Conservation (phyloP, 2,329 filamentous ascomycete genomes). For the Aspergillus alliaceus region DNA sequence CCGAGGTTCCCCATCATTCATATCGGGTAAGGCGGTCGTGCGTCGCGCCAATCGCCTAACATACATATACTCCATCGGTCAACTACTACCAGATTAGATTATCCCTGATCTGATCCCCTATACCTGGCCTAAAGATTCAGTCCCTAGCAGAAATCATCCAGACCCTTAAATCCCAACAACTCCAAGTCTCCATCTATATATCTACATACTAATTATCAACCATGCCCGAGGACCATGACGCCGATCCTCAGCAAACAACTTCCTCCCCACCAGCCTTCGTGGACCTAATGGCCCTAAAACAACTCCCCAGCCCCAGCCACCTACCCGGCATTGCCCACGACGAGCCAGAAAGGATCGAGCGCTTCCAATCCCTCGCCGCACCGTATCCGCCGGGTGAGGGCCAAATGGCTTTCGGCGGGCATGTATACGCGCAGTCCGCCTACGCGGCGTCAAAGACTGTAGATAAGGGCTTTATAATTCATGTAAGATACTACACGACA, state of each 20-base stretch:
- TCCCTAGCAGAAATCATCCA: too few species aligned
- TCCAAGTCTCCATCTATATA: not conserved
- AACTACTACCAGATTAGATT: not conserved
- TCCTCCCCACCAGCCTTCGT: conserved; percentile 26
- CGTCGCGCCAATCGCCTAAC: not conserved
- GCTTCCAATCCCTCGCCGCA: conserved; percentile 27
- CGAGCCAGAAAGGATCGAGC: conserved; percentile 29
- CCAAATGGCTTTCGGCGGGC: conserved; percentile 53
- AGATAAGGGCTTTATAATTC: conserved; percentile 49
- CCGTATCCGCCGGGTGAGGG: conserved; percentile 46
- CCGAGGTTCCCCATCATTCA: conserved; percentile 2
- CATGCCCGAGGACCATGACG: conserved; percentile 16
- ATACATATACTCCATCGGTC: not conserved
- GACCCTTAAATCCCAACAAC: too few species aligned
- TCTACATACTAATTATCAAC: not conserved
- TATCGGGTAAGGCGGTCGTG: not conserved
- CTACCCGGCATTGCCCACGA: conserved; percentile 1
- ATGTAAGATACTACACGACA: conserved; percentile 49
- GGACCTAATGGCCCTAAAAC: conserved; percentile 34
- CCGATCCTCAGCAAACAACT: conserved; percentile 7
- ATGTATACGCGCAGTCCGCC: conserved; percentile 58
- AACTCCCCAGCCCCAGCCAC: conserved; percentile 18
- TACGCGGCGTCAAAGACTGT: conserved; percentile 59
- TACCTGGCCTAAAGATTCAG: too few species aligned
- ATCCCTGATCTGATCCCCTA: not conserved